Evolutionary conservation across 352 stramenopile genomes (phyloP), one percentile per base, ranked within the genome.

Genomic region (Phytopythium sindhum): DNA sequence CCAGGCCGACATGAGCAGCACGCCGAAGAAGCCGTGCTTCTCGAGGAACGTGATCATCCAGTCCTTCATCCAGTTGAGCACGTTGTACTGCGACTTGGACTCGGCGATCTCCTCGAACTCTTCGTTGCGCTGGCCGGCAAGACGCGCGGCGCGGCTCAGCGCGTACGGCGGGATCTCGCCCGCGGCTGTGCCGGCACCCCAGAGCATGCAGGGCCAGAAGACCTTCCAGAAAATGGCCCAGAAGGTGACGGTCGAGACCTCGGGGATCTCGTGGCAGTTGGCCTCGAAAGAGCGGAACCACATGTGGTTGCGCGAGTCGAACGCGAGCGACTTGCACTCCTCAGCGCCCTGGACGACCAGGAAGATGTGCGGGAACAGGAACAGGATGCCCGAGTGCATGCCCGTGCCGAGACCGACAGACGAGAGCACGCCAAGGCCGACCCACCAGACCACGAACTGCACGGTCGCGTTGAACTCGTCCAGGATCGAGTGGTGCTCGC

Each of bases 331-430:
- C 28, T 78, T 77, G 70, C 91, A 98, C 61, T 93, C 89, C 59
- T 97, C 68, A 2, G 87, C 90, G 24, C 86, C 89, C 33, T 93
- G 87, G 29, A 97, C 88, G 41, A 98, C 92, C 58, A 96, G 74
- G 74, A 98, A 97, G 57, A 98, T 98, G 74, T 98, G 94, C 42
- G 94, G 94, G 76, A 98, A 97, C 14, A 98, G 75, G 69, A 98
- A 98, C 15, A 98, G 77, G 50, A 98, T 95, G 64, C 92, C 92
- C 61, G 89, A 97, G 77, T 98, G 94, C 81, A 98, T 96, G 53
- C 94, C 94, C 24, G 89, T 97, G 61, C 94, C 94, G 39, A 98
- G 85, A 10, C 94, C 94, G n/a, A 98, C 90, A 15, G 85, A 97
- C 61, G 93, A 98, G 41, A 98, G 84, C 52, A 98, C 89, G 56